phyloP scores from a whole-genome alignment of 139 green algal genomes.

The Nannochloris sp. region DNA sequence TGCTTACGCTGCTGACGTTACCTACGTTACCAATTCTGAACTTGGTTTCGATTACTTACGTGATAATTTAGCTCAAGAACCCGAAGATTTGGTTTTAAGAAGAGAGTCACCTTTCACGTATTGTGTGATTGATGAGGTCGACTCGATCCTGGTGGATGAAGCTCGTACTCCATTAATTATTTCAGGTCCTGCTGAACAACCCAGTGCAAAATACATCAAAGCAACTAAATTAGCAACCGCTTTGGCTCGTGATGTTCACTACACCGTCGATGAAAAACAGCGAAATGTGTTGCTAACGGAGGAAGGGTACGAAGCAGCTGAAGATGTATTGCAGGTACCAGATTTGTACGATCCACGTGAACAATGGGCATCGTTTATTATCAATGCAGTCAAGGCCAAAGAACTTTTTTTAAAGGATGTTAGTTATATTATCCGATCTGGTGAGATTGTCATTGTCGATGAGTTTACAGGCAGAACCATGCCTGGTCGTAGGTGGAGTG shows the following conservation, averaged over 20 bases:
- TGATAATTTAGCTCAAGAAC: constrained; percentile 86
- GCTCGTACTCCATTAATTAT: constrained; percentile 94
- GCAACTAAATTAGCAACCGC: constrained; percentile 78
- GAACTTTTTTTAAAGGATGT: constrained; percentile 87
- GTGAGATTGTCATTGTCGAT: constrained; percentile 96
- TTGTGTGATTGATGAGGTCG: constrained; percentile 98
- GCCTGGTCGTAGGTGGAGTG: constrained; percentile 83
- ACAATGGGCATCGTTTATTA: constrained; percentile 92
- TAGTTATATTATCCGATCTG: constrained; percentile 91
- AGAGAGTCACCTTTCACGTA: constrained; percentile 75
- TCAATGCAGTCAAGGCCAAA: constrained; percentile 98
- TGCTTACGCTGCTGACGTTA: constrained; percentile 86
- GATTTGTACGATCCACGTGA: constrained; percentile 95
- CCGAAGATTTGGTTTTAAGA: constrained; percentile 80
- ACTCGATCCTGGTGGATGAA: constrained; percentile 98
- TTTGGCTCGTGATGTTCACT: constrained; percentile 81
- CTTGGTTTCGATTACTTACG: constrained; percentile 98
- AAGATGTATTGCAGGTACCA: constrained; percentile 82
- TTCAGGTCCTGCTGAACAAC: constrained; percentile 78
- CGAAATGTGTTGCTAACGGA: constrained; percentile 92
- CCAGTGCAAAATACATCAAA: constrained; percentile 78
- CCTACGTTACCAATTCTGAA: constrained; percentile 97
- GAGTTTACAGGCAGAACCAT: constrained; percentile 96
- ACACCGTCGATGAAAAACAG: constrained; percentile 99
- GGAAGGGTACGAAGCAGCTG: constrained; percentile 95